These are phyloP conservation scores for Trichoderma aggressivum DNA, from an alignment of 2,329 filamentous ascomycete genomes.

Conservation along the genomic window DNA sequence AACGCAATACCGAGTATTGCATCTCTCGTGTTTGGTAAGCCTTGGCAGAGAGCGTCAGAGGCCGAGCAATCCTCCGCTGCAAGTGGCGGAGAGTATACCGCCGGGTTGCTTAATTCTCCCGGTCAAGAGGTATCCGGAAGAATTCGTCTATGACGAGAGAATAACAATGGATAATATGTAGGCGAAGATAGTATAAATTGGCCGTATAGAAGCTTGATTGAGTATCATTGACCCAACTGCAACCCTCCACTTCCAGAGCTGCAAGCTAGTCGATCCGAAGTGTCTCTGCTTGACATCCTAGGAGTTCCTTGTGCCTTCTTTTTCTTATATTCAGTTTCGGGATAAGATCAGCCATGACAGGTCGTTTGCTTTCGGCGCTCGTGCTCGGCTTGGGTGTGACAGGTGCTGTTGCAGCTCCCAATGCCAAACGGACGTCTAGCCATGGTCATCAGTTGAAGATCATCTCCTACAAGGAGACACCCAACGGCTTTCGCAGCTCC, in stretches of 20 bases:
- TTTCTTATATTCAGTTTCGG: background rate
- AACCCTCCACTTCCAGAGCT: background rate
- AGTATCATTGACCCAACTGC: background rate
- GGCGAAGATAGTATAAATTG: background rate
- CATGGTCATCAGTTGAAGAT: constrained; percentile 16
- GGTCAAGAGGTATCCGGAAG: background rate
- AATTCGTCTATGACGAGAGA: background rate
- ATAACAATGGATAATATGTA: background rate
- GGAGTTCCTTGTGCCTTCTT: background rate
- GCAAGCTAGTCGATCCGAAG: background rate
- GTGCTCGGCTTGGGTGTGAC: constrained; percentile 13
- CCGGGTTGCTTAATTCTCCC: background rate
- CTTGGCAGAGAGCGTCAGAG: background rate
- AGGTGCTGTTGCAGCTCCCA: constrained; percentile 8
- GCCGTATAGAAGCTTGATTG: background rate
- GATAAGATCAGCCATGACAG: background rate
- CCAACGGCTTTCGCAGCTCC: constrained; percentile 20
- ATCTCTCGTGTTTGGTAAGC: background rate
- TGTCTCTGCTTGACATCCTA: background rate
- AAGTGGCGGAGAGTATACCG: background rate
- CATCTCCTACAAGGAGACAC: constrained; percentile 20
- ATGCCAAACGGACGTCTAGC: background rate
- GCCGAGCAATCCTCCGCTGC: constrained; percentile 12
- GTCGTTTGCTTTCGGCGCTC: constrained; percentile 9
- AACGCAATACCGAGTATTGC: background rate